Percentiles rank a stretch among this genome's conserved stretches.
phyloP scores from a whole-genome alignment of 2,329 filamentous ascomycete species.

The Epichloe gansuensis region DNA sequence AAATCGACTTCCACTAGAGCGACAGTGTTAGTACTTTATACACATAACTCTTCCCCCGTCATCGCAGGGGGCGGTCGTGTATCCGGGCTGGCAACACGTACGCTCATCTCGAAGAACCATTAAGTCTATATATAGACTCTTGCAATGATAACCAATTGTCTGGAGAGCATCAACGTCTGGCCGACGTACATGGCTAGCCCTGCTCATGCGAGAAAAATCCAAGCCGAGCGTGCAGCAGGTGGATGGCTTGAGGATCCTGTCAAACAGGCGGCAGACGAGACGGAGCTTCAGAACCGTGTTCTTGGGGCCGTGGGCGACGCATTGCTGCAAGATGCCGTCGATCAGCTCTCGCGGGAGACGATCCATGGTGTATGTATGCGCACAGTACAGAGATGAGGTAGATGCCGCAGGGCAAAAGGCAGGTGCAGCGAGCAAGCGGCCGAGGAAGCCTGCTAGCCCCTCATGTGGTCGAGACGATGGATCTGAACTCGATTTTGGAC shows the following conservation, averaged over 20 bases:
- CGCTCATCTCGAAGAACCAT: conserved; percentile 40
- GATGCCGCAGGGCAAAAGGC: background rate
- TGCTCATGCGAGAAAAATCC: conserved; percentile 36
- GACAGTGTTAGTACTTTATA: conserved; percentile 4
- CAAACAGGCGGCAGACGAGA: conserved; percentile 36
- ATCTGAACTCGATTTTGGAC: background rate
- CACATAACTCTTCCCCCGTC: no score
- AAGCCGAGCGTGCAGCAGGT: conserved; percentile 35
- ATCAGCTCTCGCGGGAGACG: conserved; percentile 35
- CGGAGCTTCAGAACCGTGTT: conserved; percentile 32
- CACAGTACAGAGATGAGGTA: background rate
- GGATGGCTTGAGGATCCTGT: conserved; percentile 31
- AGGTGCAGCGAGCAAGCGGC: background rate
- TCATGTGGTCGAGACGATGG: background rate
- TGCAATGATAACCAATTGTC: conserved; percentile 33
- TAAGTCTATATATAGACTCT: conserved; percentile 37
- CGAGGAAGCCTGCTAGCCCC: background rate
- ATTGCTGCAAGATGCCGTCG: conserved; percentile 31
- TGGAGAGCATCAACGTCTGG: conserved; percentile 29
- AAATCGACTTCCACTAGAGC: conserved; percentile 34
- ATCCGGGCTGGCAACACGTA: conserved; percentile 16
- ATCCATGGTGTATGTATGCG: conserved; percentile 23
- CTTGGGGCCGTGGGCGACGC: conserved; percentile 28
- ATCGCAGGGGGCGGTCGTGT: no score
- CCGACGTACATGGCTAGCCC: conserved; percentile 18